These are phyloP conservation scores for Talaromyces sp. DNA, from an alignment of 2,329 filamentous ascomycete genomes.

Conservation along the genomic window DNA sequence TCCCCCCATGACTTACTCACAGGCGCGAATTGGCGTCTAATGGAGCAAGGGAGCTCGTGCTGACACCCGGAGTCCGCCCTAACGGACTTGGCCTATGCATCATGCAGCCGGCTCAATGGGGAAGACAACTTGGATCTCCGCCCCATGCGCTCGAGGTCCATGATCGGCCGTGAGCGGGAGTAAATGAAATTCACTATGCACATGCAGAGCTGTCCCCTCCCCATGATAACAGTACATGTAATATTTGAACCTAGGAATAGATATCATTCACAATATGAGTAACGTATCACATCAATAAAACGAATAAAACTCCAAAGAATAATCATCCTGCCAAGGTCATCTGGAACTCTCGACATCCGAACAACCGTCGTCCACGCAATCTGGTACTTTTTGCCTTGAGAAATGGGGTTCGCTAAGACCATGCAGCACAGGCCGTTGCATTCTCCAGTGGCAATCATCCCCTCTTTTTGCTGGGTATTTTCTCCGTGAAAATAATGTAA, in stretches of 20 bases:
- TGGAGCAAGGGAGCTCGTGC: constrained; percentile 11
- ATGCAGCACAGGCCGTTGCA: constrained; percentile 1
- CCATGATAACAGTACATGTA: no score
- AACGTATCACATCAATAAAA: no score
- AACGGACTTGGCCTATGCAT: constrained; percentile 4
- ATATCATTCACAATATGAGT: no score
- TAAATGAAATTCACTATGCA: background rate
- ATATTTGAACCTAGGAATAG: no score
- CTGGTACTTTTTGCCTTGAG: background rate
- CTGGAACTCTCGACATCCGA: no score
- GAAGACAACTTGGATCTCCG: constrained; percentile 1
- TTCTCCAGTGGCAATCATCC: constrained; percentile 1
- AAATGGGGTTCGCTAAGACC: background rate
- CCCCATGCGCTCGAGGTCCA: background rate
- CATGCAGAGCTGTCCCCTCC: background rate
- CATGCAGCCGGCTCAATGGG: background rate
- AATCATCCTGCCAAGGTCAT: no score
- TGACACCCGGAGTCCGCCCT: constrained; percentile 3
- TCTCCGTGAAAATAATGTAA: no score
- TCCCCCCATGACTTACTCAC: background rate
- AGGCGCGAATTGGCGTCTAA: constrained; percentile 23
- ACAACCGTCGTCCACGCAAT: constrained; percentile 1
- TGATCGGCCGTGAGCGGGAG: background rate
- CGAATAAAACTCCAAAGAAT: no score
- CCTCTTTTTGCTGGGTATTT: background rate